Base-by-base conservation (phyloP, 2,329 filamentous ascomycete genomes). In the Pezicula neosporulosa region DNA sequence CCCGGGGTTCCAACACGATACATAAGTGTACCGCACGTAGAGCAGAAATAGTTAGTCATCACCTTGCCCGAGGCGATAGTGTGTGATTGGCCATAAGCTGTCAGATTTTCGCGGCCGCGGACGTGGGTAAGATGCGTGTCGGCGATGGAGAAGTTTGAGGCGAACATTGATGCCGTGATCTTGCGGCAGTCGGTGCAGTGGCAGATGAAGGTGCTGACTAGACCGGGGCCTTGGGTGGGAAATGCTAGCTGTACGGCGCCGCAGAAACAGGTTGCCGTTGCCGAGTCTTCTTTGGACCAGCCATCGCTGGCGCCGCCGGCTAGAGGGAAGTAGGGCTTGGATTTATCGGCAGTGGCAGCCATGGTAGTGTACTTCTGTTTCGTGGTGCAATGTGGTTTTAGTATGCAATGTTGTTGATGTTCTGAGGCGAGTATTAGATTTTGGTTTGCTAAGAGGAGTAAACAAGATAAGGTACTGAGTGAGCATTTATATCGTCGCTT, bases 21-120 rank as follows among this genome's bases (percentile, higher is more conserved):
- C 80, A 86, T 78, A 4, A 85, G 71, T 0, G 76, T 77, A 0
- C 83, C 82, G 60, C 83, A 87, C 0, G 70, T 77, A 0, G 61
- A 67, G 57, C 83, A 87, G 65, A 86, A 87, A 60, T 74, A 70
- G 59, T 86, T 85, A 7, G 77, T 77, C 82, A 86, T 87, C 6
- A 46, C 64, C 49, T 74, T 71, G 3, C 71, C 71, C 0, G 72
- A 70, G 0, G 55, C 69, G 38, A 80, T 74, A 0, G 80, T 82
- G n/a, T 68, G 60, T 2, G 58, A 59, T 57, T 83, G 76, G 4
- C 60, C 56, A 51, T 67, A 84, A 1, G 60, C 56, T 16, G 63
- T 77, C 12, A 85, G 70, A 27, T 73, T 76, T 1, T 79, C 75
- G 4, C 68, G 65, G 8, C 82, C 81, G 12, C 80, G 77, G 0